Evolutionary conservation across 108 stramenopile species (phyloP).

Genomic region (Phaeodactylum tricornutum): DNA sequence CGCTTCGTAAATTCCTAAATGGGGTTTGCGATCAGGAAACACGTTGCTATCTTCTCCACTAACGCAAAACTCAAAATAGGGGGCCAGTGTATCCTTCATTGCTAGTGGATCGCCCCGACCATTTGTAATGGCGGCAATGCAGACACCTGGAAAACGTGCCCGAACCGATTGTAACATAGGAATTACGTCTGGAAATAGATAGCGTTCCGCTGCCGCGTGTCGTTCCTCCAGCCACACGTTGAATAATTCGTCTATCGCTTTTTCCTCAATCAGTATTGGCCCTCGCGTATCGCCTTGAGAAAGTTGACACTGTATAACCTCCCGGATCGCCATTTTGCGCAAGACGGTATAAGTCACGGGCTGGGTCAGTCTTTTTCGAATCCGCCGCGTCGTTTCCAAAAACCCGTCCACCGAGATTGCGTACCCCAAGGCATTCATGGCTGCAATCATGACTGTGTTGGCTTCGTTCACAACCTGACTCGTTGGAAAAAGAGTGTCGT

Average conservation of each 20-base stretch:
- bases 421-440: constrained; percentile 12
- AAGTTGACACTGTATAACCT: not conserved
- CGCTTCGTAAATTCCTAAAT: constrained; percentile 46
- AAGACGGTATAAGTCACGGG: constrained; percentile 45
- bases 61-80: constrained; percentile 58
- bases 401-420: constrained; percentile 16
- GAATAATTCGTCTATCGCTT: constrained; percentile 31
- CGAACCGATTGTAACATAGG: constrained; percentile 18
- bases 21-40: constrained; percentile 48
- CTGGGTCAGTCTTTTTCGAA: constrained; percentile 27
- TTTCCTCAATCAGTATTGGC: too few species aligned
- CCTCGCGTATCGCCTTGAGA: too few species aligned
- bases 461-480: constrained; percentile 59
- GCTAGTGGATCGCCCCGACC: constrained; percentile 54
- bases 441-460: constrained; percentile 38
- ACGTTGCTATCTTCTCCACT: constrained; percentile 60
- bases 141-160: constrained; percentile 19
- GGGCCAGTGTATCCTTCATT: constrained; percentile 29
- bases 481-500: constrained; percentile 80
- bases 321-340: constrained; percentile 37
- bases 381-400: constrained; percentile 23
- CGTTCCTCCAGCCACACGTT: constrained; percentile 46
- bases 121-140: constrained; percentile 65
- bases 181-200: constrained; percentile 31
- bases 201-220: constrained; percentile 43